These are phyloP conservation scores for Claviceps paspali DNA, from an alignment of 2,329 filamentous ascomycete species.

Conservation along the genomic window DNA sequence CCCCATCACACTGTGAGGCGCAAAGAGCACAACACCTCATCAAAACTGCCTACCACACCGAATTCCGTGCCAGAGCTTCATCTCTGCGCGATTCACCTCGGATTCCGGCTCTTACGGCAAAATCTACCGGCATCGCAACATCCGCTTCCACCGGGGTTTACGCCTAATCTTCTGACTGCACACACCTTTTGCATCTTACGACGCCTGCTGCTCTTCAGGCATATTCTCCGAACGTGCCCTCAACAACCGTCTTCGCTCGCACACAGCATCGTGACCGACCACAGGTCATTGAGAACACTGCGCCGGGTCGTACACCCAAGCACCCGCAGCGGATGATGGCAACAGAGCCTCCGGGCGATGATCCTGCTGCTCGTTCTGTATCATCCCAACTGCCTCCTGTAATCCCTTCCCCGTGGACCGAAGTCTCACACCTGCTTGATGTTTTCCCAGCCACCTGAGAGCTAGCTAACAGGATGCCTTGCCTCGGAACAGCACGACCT, in stretches of 20 bases:
- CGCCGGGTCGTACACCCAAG: slow-evolving; percentile 14
- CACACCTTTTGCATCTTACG: background rate
- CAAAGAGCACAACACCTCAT: slow-evolving; percentile 1
- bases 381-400: slow-evolving; percentile 30
- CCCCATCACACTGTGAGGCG: slow-evolving; percentile 1
- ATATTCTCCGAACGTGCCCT: background rate
- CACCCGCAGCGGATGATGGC: slow-evolving; percentile 42
- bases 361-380: slow-evolving; percentile 37
- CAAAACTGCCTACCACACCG: background rate
- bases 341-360: slow-evolving; percentile 42
- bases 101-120: background rate
- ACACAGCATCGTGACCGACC: slow-evolving; percentile 6
- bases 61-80: background rate
- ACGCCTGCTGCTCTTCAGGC: background rate
- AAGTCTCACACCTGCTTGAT: background rate
- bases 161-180: background rate
- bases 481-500: slow-evolving; percentile 16
- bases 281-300: slow-evolving; percentile 8
- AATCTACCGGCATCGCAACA: background rate
- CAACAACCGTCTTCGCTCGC: background rate
- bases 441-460: background rate
- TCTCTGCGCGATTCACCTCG: slow-evolving; percentile 1
- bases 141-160: background rate
- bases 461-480: background rate
- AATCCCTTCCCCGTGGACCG: slow-evolving; percentile 7